Conservation (phyloP, 768 basidiomycete species). For the Tremella fuciformis region DNA sequence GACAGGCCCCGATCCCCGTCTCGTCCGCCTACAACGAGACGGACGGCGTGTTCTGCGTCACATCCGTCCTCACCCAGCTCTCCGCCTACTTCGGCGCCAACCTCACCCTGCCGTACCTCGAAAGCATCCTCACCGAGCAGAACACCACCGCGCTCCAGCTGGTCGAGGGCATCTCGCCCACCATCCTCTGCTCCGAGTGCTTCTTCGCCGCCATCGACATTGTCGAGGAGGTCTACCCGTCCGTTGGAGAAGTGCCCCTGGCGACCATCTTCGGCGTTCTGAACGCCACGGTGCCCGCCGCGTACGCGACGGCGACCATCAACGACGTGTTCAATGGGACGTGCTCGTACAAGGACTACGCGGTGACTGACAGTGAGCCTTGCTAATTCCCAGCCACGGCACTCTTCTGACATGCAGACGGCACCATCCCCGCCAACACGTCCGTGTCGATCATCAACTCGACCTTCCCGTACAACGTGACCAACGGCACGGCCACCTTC, state of each 20-base stretch:
- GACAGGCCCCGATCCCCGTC: constrained; percentile 20
- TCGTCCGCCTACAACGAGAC: constrained; percentile 31
- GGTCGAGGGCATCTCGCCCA: constrained; percentile 19
- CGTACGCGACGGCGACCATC: constrained; percentile 13
- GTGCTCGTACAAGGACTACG: constrained; percentile 24
- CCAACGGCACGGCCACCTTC: constrained; percentile 9
- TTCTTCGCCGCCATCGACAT: constrained; percentile 35
- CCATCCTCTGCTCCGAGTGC: constrained; percentile 38
- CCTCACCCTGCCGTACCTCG: constrained; percentile 32
- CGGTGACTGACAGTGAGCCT: constrained; percentile 30
- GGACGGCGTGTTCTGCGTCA: constrained; percentile 36
- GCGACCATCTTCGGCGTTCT: constrained; percentile 4
- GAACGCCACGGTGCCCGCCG: constrained; percentile 14
- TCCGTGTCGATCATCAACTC: constrained; percentile 39
- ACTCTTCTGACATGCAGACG: constrained; percentile 1
- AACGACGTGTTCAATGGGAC: constrained; percentile 16
- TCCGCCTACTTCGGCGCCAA: constrained; percentile 34
- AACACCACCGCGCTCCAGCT: constrained; percentile 31
- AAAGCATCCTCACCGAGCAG: constrained; percentile 17
- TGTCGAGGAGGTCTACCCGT: constrained; percentile 24
- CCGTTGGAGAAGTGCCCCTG: constrained; percentile 18
- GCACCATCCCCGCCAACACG: constrained; percentile 31
- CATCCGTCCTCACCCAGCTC: constrained; percentile 27
- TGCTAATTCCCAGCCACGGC: not conserved
- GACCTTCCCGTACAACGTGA: constrained; percentile 21